phyloP scores from a whole-genome alignment of 345 rosid genomes.

The Aurinia saxatilis region DNA sequence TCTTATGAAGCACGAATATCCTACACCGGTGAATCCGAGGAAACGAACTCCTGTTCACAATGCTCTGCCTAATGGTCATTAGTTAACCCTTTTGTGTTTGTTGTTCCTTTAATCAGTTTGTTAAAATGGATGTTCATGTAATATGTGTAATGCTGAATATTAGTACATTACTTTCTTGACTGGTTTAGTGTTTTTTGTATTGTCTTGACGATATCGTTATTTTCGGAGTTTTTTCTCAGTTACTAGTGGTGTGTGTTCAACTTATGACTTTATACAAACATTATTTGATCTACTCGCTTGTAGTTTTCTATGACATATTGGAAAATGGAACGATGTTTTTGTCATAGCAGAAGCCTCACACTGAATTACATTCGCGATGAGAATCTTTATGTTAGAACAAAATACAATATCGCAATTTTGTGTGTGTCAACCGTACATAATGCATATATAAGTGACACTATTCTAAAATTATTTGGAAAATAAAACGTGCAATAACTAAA shows the following conservation, averaged over 20 bases:
- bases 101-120: background rate
- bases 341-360: background rate
- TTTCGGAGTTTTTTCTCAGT: background rate
- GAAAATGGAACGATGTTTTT: background rate
- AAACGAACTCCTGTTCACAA: slow-evolving; percentile 28
- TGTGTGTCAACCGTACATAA: too few species aligned
- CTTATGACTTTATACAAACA: background rate
- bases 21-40: slow-evolving; percentile 10
- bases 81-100: background rate
- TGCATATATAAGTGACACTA: too few species aligned
- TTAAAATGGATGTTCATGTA: background rate
- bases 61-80: slow-evolving; percentile 5
- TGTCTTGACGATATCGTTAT: background rate
- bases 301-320: background rate
- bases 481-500: background rate
- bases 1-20: slow-evolving; percentile 18
- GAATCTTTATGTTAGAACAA: background rate
- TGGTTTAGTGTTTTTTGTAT: background rate
- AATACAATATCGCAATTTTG: too few species aligned
- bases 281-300: background rate
- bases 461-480: too few species aligned
- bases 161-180: background rate
- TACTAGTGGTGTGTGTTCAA: background rate
- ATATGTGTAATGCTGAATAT: background rate
- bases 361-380: background rate